Evolutionary conservation across 805 yeast genomes (phyloP).

Genomic region (Wickerhamomyces canadensis): DNA sequence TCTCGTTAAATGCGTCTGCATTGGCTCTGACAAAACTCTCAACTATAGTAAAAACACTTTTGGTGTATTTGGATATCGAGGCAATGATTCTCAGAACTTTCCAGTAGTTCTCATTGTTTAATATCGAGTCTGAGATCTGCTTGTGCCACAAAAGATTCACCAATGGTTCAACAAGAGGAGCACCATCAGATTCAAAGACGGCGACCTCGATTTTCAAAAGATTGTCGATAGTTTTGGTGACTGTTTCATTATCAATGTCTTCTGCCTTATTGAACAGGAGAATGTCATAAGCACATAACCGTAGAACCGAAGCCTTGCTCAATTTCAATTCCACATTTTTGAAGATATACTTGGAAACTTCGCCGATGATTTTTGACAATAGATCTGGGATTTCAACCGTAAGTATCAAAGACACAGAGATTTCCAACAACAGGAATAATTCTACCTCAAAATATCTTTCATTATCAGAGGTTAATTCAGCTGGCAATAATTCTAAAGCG

Average conservation of each 20-base stretch:
- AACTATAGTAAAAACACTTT: conserved; percentile 41
- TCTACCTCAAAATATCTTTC: conserved; percentile 19
- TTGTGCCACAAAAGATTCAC: conserved; percentile 3
- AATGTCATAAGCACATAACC: conserved; percentile 49
- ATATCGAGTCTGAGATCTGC: conserved; percentile 25
- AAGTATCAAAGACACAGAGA: conserved; percentile 16
- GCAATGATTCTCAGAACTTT: conserved; percentile 44
- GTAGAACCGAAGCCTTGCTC: conserved; percentile 20
- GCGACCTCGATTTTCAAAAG: conserved; percentile 10
- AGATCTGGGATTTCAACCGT: background rate
- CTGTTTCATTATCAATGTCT: background rate
- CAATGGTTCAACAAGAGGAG: conserved; percentile 17
- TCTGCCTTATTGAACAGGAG: conserved; percentile 28
- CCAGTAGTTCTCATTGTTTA: conserved; percentile 54
- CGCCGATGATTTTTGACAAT: conserved; percentile 14
- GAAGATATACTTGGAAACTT: conserved; percentile 3
- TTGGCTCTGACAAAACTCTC: conserved; percentile 31
- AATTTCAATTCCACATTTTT: conserved; percentile 25
- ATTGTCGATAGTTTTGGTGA: conserved; percentile 8
- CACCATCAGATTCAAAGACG: conserved; percentile 11
- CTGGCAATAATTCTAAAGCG: conserved; percentile 31
- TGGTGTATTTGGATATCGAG: conserved; percentile 36
- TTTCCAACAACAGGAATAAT: conserved; percentile 41
- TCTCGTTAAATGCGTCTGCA: conserved; percentile 31
- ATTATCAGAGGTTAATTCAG: conserved; percentile 25